Evolutionary conservation across 1,284 basidiomycete genomes (phyloP).

Genomic region (Waitea zeae): DNA sequence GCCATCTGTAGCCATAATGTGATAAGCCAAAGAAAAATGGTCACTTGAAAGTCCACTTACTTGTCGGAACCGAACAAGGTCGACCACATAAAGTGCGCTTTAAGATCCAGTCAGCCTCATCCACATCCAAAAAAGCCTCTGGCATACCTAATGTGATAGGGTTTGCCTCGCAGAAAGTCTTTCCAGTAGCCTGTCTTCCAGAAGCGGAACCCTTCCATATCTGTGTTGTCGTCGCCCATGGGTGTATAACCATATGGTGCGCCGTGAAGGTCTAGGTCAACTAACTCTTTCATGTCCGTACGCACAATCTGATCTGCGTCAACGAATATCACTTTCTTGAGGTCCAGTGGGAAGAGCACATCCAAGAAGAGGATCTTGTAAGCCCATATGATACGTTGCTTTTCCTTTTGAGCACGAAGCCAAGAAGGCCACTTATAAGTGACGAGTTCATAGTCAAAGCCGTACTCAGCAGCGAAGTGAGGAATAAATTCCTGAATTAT

Average conservation of each 20-base stretch:
- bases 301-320: constrained; percentile 97
- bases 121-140: not conserved
- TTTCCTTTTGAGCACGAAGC: constrained; percentile 92
- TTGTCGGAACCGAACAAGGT: constrained; percentile 89
- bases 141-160: constrained; percentile 82
- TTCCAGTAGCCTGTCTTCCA: constrained; percentile 97
- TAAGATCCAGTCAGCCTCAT: constrained; percentile 2
- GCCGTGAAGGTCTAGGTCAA: constrained; percentile 81
- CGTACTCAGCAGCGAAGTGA: constrained; percentile 76
- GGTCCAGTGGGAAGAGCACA: constrained; percentile 94
- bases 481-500: constrained; percentile 79
- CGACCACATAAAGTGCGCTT: constrained; percentile 91
- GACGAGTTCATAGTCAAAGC: constrained; percentile 91
- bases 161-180: constrained; percentile 62
- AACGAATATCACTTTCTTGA: constrained; percentile 97
- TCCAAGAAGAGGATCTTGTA: constrained; percentile 99
- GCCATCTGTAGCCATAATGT: constrained; percentile 31
- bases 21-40: not conserved
- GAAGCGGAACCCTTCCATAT: constrained; percentile 96
- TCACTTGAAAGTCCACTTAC: constrained; percentile 17
- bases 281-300: constrained; percentile 84
- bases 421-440: constrained; percentile 99
- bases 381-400: constrained; percentile 98
- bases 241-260: constrained; percentile 92
- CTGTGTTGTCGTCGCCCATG: constrained; percentile 89